phyloP scores from a whole-genome alignment of 176 grass and related monocot species.

The Musa itinerans region DNA sequence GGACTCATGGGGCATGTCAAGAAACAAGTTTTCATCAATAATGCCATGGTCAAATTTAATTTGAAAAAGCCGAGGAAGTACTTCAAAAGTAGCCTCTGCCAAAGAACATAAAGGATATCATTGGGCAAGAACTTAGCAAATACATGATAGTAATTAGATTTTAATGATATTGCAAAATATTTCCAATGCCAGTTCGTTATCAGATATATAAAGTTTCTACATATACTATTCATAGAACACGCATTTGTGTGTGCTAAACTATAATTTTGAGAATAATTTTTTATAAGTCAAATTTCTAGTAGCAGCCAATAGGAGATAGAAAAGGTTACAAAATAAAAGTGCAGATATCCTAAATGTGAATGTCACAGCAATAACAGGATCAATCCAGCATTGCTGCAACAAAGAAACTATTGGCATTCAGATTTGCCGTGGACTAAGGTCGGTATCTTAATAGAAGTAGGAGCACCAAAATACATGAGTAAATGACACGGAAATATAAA shows the following conservation, averaged over 20 bases:
- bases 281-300: not conserved
- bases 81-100: slow-evolving; percentile 80
- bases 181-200: not conserved
- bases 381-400: not conserved
- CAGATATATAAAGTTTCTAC: not conserved
- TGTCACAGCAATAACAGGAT: not conserved
- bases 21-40: slow-evolving; percentile 74
- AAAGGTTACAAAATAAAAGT: not conserved
- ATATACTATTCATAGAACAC: not conserved
- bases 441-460: not conserved
- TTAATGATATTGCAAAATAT: too few species aligned
- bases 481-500: not conserved
- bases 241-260: not conserved
- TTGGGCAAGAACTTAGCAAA: not conserved
- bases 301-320: not conserved
- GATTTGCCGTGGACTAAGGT: too few species aligned
- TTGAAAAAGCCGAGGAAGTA: slow-evolving; percentile 92
- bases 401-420: not conserved
- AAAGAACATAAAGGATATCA: slow-evolving; percentile 8
- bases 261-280: not conserved
- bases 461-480: not conserved
- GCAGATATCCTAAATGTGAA: not conserved
- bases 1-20: slow-evolving; percentile 74
- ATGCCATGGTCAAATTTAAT: slow-evolving; percentile 96
- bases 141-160: too few species aligned